Base-by-base conservation (phyloP, 352 stramenopile genomes). In the Pythium vanterpoolii region DNA sequence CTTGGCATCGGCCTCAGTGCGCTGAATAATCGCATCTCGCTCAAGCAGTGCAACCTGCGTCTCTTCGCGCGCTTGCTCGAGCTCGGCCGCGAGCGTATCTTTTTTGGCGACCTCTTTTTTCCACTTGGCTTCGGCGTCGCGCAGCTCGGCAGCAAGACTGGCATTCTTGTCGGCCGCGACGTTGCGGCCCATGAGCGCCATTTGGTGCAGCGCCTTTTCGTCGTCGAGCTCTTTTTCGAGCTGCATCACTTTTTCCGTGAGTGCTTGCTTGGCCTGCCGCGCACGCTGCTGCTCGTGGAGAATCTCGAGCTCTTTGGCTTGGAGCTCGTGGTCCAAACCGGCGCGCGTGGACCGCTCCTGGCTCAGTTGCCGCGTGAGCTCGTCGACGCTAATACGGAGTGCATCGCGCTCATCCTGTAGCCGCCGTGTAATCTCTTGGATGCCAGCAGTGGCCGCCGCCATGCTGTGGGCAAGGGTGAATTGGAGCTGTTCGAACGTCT, bases 1-100 rank as follows among this genome's bases (percentile, higher is more conserved):
- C 56, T 75, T 79, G 0, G 84, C 84, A 33, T 92, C 82, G 14
- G 66, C 79, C 62, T 94, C 80, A 13, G 82, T 94, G 30, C 75
- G 69, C 62, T 85, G 69, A 8, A 92, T 68, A 27, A 92, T 70
- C 42, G 82, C 53, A 9, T 89, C 79, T 9, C 79, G 71, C 43
- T 92, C 77, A 13, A 69, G 14, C 44, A 73, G 66, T 7, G 83
- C 42, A 4, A 63, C 55, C 18, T 73, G 76, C 5, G 72, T 39
- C 46, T 92, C 76, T 18, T 86, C 77, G 16, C 60, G 54, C n/a
- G 73, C 46, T n/a, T 76, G 45, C 43, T 85, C 76, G 1, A 82
- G 45, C 34, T 92, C 78, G 5, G 70, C 62, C 10, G 79, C 43
- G 14, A 80, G 69, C 10, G 72, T 61, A 39, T 92, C 77, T 52